phyloP scores from a whole-genome alignment of 352 stramenopile species.

The Phytophthora aleatoria region DNA sequence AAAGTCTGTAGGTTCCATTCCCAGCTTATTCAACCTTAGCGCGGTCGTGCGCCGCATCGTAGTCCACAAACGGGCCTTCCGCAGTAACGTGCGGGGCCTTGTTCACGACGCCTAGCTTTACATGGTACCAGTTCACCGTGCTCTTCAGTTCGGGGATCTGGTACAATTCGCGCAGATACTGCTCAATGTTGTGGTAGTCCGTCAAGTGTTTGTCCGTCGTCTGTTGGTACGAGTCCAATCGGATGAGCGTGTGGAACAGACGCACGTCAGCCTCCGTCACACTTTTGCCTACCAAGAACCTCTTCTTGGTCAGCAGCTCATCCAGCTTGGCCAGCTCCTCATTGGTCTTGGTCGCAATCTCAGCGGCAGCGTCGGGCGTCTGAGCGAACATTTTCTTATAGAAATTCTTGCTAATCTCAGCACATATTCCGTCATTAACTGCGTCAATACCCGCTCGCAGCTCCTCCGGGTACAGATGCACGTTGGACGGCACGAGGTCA shows the following conservation, averaged over 20 bases:
- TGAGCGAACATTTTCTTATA: background rate
- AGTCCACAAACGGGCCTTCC: conserved; percentile 58
- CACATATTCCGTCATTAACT: conserved; percentile 1
- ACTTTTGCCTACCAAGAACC: conserved; percentile 30
- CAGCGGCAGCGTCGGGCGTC: conserved; percentile 1
- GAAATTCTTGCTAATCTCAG: background rate
- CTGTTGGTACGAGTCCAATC: conserved; percentile 38
- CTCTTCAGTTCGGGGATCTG: conserved; percentile 73
- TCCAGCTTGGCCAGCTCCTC: background rate
- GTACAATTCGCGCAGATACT: conserved; percentile 73
- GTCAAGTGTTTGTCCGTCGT: conserved; percentile 40
- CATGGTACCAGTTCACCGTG: conserved; percentile 89
- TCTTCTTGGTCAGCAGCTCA: conserved; percentile 21
- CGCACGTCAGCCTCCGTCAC: conserved; percentile 17
- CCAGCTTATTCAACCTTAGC: no score
- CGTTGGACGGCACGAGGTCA: conserved; percentile 51
- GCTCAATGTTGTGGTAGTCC: conserved; percentile 54
- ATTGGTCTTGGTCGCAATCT: background rate
- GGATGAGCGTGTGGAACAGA: conserved; percentile 6
- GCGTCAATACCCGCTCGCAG: conserved; percentile 1
- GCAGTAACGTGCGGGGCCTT: conserved; percentile 74
- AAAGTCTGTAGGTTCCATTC: no score
- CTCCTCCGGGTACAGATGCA: conserved; percentile 14
- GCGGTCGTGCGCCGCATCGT: conserved; percentile 14
- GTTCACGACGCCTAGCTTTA: conserved; percentile 89